Conservation (phyloP, 2,329 filamentous ascomycete species). For the Orbilia oligospora region DNA sequence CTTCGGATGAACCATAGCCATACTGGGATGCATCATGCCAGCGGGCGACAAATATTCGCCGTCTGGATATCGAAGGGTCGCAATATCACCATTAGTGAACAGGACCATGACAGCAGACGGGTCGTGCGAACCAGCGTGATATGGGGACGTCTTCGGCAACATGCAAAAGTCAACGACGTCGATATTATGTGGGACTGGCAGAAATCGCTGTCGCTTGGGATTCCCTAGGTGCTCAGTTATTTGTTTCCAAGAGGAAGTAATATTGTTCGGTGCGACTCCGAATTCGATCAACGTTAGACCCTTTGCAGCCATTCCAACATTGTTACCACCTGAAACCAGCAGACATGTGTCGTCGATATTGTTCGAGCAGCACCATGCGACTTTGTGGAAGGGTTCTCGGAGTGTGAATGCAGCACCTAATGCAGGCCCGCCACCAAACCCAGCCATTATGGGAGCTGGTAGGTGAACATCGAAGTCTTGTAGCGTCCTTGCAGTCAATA, state of each 20-base stretch:
- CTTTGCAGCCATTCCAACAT: constrained; percentile 77
- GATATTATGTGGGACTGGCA: constrained; percentile 83
- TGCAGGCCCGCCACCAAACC: constrained; percentile 69
- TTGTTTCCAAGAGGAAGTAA: constrained; percentile 89
- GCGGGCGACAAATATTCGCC: constrained; percentile 92
- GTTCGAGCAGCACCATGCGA: constrained; percentile 92
- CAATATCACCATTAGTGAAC: constrained; percentile 86
- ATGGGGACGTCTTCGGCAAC: constrained; percentile 84
- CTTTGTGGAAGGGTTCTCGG: constrained; percentile 81
- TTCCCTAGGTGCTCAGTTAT: constrained; percentile 83
- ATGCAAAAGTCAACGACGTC: constrained; percentile 85
- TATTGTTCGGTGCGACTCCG: constrained; percentile 88
- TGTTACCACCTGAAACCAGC: constrained; percentile 84
- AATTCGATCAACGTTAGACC: constrained; percentile 91
- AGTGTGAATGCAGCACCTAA: constrained; percentile 72
- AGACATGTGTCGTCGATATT: constrained; percentile 95
- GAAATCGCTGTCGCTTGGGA: constrained; percentile 78
- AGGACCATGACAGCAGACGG: constrained; percentile 86
- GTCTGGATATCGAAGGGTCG: constrained; percentile 91
- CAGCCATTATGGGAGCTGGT: constrained; percentile 66
- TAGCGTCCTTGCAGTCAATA: constrained; percentile 86
- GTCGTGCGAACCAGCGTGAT: constrained; percentile 89
- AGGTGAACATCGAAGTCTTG: constrained; percentile 79
- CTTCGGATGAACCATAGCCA: constrained; percentile 92
- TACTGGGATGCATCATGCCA: constrained; percentile 88